phyloP scores from a whole-genome alignment of 106 monocot genomes.

The Acorus gramineus region DNA sequence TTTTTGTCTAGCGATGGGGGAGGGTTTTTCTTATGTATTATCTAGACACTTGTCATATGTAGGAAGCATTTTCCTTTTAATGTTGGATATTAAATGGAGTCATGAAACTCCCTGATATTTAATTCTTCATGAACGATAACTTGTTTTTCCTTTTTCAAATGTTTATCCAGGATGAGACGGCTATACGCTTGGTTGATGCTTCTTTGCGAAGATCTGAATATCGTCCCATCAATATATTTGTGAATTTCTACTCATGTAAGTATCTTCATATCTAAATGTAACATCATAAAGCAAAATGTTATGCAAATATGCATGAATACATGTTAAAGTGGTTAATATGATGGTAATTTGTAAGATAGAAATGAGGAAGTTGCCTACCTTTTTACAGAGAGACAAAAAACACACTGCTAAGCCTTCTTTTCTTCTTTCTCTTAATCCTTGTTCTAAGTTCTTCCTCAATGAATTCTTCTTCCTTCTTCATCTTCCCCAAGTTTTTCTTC shows the following conservation, averaged over 20 bases:
- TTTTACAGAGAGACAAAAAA: too few relatives aligned
- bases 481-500: too few relatives aligned
- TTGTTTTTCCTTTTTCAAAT: background rate
- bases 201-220: conserved; percentile 59
- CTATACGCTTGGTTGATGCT: conserved; percentile 51
- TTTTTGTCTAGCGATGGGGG: too few relatives aligned
- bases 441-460: too few relatives aligned
- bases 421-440: too few relatives aligned
- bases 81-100: background rate
- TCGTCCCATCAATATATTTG: conserved; percentile 85
- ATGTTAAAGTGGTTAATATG: background rate
- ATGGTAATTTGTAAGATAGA: too few relatives aligned
- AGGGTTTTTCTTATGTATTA: too few relatives aligned
- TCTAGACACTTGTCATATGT: too few relatives aligned
- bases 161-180: conserved; percentile 72
- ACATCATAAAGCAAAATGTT: too few relatives aligned
- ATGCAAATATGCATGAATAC: background rate
- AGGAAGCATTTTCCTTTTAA: background rate
- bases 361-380: too few relatives aligned
- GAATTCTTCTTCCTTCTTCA: too few relatives aligned
- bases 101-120: background rate
- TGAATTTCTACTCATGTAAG: conserved; percentile 91
- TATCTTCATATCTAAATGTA: background rate
- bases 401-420: too few relatives aligned
- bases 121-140: background rate